Percentiles rank a stretch among this genome's conserved stretches.
Conservation (phyloP, 192 early-diverging fungal species). For the Coemansia sp. region DNA sequence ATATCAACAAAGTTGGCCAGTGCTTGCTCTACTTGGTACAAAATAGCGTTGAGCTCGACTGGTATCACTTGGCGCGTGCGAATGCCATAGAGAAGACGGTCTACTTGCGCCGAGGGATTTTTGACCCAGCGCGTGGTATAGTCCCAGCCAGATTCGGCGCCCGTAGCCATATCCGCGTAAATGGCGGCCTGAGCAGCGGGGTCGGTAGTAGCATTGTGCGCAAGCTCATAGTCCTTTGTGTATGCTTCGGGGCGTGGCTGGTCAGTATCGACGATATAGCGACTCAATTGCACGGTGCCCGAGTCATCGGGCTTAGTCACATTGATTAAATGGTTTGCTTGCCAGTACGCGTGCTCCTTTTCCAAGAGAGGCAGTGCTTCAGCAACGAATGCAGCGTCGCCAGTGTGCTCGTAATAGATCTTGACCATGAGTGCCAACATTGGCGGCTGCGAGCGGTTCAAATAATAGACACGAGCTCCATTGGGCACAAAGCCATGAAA, state of each 20-base stretch:
- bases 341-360: constrained; percentile 70
- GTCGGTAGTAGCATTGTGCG: constrained; percentile 42
- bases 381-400: constrained; percentile 54
- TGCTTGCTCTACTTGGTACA: constrained; percentile 57
- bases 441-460: constrained; percentile 78
- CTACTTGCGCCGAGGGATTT: constrained; percentile 11
- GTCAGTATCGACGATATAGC: constrained; percentile 61
- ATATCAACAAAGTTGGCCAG: constrained; percentile 18
- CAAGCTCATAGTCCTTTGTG: constrained; percentile 62
- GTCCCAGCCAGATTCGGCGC: constrained; percentile 78
- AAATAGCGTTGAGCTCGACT: constrained; percentile 71
- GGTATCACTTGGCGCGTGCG: constrained; percentile 65
- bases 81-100: constrained; percentile 58
- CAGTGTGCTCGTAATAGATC: constrained; percentile 60
- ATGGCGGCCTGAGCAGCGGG: constrained; percentile 29
- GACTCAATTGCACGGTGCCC: constrained; percentile 38
- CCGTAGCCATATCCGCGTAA: constrained; percentile 69
- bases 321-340: constrained; percentile 55
- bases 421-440: constrained; percentile 72
- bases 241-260: constrained; percentile 72
- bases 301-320: constrained; percentile 16
- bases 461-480: constrained; percentile 75
- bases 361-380: constrained; percentile 61
- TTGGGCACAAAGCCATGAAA: constrained; percentile 75
- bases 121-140: constrained; percentile 68